Evolutionary conservation across 345 rosid species (phyloP), one percentile per base, ranked within the genome.

Genomic region (Reutealis trisperma): DNA sequence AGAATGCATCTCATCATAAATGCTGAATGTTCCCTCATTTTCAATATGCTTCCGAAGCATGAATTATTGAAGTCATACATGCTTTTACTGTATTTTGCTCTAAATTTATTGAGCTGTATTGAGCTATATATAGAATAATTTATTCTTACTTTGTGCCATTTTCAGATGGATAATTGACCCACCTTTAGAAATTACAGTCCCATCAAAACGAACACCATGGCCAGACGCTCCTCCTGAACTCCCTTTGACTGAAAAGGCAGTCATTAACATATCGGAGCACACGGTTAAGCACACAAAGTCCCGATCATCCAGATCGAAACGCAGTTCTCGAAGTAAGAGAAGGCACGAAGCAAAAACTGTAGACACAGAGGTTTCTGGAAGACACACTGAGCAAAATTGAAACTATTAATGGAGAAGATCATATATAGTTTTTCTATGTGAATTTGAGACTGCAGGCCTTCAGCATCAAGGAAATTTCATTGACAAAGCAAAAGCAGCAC

Each of bases 191-290:
- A 86, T 93, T 71, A 91, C 98, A 14, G 91, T 92, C 32, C 94
- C 94, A 34, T 86, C 99, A 1, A 96, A 92, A 82, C 92, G 85
- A 25, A 89, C 98, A 14, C 97, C 97, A 47, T 93, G 99, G 98
- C 98, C 98, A 22, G 98, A 96, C 77, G 80, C 90, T 67, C 97
- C 98, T 27, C 97, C 96, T 8, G 98, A 96, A 87, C 94, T 92
- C 77, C 92, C 90, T 3, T 77, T 87, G 0, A 80, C 55, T 42
- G 87, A 79, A 78, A 90, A 89, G 57, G 47, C 67, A 68, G 79
- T 74, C 61, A 66, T 63, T 61, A 79, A 63, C 52, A 67, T 84
- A 44, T 85, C 81, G 78, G 95, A 89, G 72, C 86, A 86, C 27
- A 63, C 68, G 9, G 79, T 71, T 25, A 91, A 91, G 89, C 99